Percentiles rank a stretch among this genome's conserved stretches.
Evolutionary conservation across 2,329 filamentous ascomycete species (phyloP).

Genomic region (Penicillium sp.): DNA sequence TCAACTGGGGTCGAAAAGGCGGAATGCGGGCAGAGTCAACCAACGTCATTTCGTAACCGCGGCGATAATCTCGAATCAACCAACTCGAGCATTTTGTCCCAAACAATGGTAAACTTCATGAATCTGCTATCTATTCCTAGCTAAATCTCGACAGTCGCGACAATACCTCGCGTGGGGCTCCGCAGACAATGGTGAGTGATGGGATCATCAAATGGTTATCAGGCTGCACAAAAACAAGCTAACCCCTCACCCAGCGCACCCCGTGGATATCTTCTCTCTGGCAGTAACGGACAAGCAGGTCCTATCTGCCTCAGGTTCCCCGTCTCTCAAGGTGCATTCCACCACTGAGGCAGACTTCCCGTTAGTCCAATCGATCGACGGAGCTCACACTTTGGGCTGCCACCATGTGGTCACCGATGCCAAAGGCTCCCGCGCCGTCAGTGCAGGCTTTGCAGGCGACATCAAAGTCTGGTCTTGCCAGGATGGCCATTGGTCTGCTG

Average conservation of each 20-base stretch:
- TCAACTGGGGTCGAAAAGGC: constrained; percentile 1
- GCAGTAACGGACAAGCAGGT: constrained; percentile 72
- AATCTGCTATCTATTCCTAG: background rate
- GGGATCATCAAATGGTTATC: background rate
- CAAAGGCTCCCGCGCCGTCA: constrained; percentile 72
- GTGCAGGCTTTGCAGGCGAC: constrained; percentile 85
- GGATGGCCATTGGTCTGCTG: constrained; percentile 57
- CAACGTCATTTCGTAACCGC: constrained; percentile 3
- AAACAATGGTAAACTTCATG: background rate
- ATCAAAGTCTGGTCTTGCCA: constrained; percentile 76
- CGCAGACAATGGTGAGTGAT: constrained; percentile 72
- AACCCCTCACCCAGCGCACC: constrained; percentile 61
- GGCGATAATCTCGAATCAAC: background rate
- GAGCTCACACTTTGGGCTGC: constrained; percentile 83
- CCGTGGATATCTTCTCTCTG: constrained; percentile 80
- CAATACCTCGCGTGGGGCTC: constrained; percentile 95
- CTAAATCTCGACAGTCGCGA: constrained; percentile 69
- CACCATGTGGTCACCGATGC: constrained; percentile 78
- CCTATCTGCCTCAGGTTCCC: constrained; percentile 81
- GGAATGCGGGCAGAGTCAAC: background rate
- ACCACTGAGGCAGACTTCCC: constrained; percentile 71
- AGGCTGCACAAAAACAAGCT: background rate
- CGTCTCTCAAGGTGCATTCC: constrained; percentile 76
- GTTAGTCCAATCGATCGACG: constrained; percentile 73
- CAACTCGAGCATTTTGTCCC: background rate